phyloP scores from a whole-genome alignment of 495 filamentous ascomycete species.

The Neurospora sp. region DNA sequence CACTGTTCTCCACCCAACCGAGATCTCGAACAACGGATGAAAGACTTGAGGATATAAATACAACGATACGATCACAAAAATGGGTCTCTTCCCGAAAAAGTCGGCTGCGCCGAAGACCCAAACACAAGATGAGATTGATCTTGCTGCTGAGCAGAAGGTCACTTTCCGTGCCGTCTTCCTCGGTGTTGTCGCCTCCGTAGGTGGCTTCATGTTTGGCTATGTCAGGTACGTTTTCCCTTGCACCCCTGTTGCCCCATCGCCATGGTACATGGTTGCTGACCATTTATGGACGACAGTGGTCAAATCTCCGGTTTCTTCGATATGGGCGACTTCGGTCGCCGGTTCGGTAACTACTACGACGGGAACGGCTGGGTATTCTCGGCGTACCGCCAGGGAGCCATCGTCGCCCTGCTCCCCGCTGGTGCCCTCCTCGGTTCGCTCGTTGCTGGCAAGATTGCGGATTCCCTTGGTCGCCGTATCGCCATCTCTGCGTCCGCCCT shows the following conservation, averaged over 20 bases:
- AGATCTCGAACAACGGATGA: background rate
- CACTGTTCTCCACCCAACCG: background rate
- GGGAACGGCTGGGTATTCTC: constrained; percentile 22
- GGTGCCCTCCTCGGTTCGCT: constrained; percentile 64
- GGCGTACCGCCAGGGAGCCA: constrained; percentile 41
- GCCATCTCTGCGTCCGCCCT: constrained; percentile 48
- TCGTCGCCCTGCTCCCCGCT: constrained; percentile 50
- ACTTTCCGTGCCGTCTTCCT: constrained; percentile 31
- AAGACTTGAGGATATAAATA: background rate
- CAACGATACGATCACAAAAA: background rate
- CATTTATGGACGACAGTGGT: constrained; percentile 16
- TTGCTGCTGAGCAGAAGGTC: constrained; percentile 19
- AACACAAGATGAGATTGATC: background rate
- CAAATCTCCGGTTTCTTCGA: constrained; percentile 48
- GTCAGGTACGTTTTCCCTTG: constrained; percentile 40
- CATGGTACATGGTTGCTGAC: constrained; percentile 1
- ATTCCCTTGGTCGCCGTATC: constrained; percentile 33
- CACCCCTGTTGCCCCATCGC: background rate
- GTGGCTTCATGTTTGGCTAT: constrained; percentile 76
- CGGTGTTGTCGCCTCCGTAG: constrained; percentile 49
- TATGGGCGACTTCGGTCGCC: constrained; percentile 44
- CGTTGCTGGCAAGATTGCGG: constrained; percentile 47
- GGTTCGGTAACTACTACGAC: constrained; percentile 35
- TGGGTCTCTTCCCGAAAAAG: background rate
- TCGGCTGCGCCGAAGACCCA: background rate